phyloP scores from a whole-genome alignment of 2,329 filamentous ascomycete genomes.

The Pyrenophora tritici-repentis region DNA sequence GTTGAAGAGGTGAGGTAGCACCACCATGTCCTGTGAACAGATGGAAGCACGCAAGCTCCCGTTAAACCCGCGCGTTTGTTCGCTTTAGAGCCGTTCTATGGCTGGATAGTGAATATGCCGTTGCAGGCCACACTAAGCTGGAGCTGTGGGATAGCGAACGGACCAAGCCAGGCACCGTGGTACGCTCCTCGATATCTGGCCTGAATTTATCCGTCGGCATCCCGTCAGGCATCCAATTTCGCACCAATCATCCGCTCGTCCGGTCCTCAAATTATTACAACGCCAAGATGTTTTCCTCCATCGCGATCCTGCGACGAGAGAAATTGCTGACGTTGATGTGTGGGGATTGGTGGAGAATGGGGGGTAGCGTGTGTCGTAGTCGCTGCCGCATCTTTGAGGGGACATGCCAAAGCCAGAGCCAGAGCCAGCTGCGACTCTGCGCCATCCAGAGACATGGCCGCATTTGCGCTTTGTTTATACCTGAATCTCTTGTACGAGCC shows the following conservation, averaged over 20 bases:
- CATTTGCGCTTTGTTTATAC: neutral
- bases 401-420: conserved; percentile 5
- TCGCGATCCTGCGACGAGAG: conserved; percentile 14
- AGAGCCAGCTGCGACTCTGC: conserved; percentile 3
- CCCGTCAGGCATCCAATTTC: conserved; percentile 30
- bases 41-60: conserved; percentile 39
- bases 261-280: conserved; percentile 13
- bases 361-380: conserved; percentile 6
- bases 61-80: conserved; percentile 39
- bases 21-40: conserved; percentile 35
- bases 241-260: conserved; percentile 35
- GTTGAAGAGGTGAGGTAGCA: conserved; percentile 41
- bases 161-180: conserved; percentile 28
- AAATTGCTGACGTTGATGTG: conserved; percentile 29
- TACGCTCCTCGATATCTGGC: conserved; percentile 30
- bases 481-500: conserved; percentile 1
- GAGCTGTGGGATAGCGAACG: conserved; percentile 30
- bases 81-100: conserved; percentile 42
- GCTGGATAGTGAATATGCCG: conserved; percentile 48
- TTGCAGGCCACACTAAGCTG: conserved; percentile 33
- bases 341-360: conserved; percentile 40
- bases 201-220: conserved; percentile 39
- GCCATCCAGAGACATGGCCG: conserved; percentile 6
- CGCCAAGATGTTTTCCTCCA: conserved; percentile 25
- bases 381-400: conserved; percentile 6